Conservation (phyloP, 2,329 filamentous ascomycete species). For the Claviceps sp. region DNA sequence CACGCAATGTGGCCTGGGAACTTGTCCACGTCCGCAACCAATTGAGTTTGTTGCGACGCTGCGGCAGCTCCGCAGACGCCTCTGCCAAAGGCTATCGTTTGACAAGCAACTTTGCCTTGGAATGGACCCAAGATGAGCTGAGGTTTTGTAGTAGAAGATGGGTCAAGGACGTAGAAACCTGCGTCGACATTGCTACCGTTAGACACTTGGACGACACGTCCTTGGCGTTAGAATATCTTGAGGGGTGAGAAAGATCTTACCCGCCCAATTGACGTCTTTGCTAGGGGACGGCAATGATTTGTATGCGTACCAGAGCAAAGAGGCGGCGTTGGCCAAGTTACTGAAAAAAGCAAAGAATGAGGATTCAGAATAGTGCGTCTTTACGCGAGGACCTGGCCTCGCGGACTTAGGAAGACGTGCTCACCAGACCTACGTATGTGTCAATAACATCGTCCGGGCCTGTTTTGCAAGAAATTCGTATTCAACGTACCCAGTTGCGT, state of each 20-base stretch:
- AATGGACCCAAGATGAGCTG: slow-evolving; percentile 68
- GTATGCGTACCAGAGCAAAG: slow-evolving; percentile 67
- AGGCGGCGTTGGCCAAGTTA: slow-evolving; percentile 64
- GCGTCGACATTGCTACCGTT: neutral
- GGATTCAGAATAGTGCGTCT: neutral
- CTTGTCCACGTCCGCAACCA: slow-evolving; percentile 55
- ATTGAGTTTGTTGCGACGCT: slow-evolving; percentile 43
- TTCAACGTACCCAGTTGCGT: slow-evolving; percentile 59
- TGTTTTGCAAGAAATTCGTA: neutral
- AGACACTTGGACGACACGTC: neutral
- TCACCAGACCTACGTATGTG: slow-evolving; percentile 11
- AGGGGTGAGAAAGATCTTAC: slow-evolving; percentile 20
- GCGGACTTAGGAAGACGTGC: neutral
- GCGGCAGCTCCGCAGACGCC: slow-evolving; percentile 69
- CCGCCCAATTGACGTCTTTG: slow-evolving; percentile 63
- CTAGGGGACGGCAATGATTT: slow-evolving; percentile 56
- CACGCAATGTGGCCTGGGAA: slow-evolving; percentile 78
- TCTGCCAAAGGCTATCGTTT: slow-evolving; percentile 57
- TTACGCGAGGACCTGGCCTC: neutral
- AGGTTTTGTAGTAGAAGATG: slow-evolving; percentile 20
- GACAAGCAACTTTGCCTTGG: slow-evolving; percentile 68
- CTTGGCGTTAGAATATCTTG: neutral
- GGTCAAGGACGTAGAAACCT: slow-evolving; percentile 64
- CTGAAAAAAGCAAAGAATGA: slow-evolving; percentile 23
- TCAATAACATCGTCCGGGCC: neutral